Percentiles rank a stretch among this genome's conserved stretches.
phyloP scores from a whole-genome alignment of 2,329 filamentous ascomycete species.

The Trichoderma endophyticum region DNA sequence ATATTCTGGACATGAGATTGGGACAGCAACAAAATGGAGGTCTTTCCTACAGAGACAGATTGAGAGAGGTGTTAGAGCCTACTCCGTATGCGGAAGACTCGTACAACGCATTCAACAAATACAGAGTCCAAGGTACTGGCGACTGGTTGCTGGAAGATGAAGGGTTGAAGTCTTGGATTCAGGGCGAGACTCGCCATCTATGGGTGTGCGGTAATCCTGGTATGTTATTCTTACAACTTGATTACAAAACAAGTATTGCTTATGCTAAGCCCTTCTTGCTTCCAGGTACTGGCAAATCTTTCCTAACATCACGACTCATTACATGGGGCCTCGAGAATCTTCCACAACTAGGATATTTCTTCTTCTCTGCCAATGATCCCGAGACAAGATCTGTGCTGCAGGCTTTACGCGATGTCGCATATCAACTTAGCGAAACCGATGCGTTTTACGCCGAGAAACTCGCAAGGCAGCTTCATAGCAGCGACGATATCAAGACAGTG shows the following conservation, averaged over 20 bases:
- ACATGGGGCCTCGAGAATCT: constrained; percentile 36
- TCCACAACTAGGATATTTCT: constrained; percentile 43
- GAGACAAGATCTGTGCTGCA: constrained; percentile 44
- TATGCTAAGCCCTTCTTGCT: neutral
- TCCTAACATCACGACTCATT: constrained; percentile 43
- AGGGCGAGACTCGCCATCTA: constrained; percentile 38
- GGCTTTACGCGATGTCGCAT: constrained; percentile 45
- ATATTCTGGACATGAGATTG: constrained; percentile 33
- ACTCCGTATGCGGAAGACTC: constrained; percentile 43
- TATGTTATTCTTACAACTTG: constrained; percentile 11
- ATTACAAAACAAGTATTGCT: no score
- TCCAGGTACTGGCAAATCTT: constrained; percentile 46
- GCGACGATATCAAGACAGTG: constrained; percentile 43
- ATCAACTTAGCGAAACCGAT: constrained; percentile 46
- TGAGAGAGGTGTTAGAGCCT: constrained; percentile 41
- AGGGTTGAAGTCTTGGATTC: constrained; percentile 38
- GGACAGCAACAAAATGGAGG: constrained; percentile 36
- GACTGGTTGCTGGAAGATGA: constrained; percentile 45
- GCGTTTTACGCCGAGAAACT: constrained; percentile 43
- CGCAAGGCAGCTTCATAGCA: constrained; percentile 32
- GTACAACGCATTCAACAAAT: constrained; percentile 40
- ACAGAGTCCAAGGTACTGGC: constrained; percentile 41
- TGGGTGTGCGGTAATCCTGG: constrained; percentile 45
- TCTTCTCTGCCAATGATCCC: constrained; percentile 47
- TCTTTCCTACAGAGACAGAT: constrained; percentile 34